Evolutionary conservation across 2,329 filamentous ascomycete genomes (phyloP).

Genomic region (Ascochyta lentis): DNA sequence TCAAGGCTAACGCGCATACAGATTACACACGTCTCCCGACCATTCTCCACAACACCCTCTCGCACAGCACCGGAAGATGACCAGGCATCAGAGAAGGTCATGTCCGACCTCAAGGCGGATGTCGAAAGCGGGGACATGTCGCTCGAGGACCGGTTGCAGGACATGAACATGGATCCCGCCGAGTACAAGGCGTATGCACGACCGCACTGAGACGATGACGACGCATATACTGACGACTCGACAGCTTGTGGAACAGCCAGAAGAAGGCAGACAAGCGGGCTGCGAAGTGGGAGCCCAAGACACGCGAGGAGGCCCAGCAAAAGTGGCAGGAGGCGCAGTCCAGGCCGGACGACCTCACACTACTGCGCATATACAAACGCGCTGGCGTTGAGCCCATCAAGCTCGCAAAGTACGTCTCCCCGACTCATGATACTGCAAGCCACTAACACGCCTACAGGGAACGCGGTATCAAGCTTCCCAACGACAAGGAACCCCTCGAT

Average conservation of each 20-base stretch:
- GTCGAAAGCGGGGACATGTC: constrained; percentile 32
- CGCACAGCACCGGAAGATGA: constrained; percentile 31
- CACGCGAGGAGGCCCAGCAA: constrained; percentile 36
- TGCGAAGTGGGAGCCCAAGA: constrained; percentile 37
- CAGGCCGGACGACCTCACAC: constrained; percentile 38
- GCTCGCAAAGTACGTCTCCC: constrained; percentile 40
- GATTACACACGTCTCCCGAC: constrained; percentile 34
- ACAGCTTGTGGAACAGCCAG: constrained; percentile 37
- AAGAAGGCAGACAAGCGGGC: constrained; percentile 28
- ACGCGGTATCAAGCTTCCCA: constrained; percentile 42
- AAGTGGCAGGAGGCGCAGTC: constrained; percentile 41
- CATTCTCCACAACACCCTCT: constrained; percentile 34
- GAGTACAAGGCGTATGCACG: constrained; percentile 40
- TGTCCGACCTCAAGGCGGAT: constrained; percentile 24
- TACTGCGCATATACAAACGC: constrained; percentile 43
- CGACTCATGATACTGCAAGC: too few species aligned
- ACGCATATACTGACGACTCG: constrained; percentile 19
- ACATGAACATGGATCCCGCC: constrained; percentile 36
- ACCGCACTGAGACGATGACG: not conserved
- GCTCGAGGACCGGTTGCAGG: constrained; percentile 35
- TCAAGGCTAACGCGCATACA: constrained; percentile 29
- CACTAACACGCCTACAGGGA: constrained; percentile 26
- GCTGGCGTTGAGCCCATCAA: constrained; percentile 44
- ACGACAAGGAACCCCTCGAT: constrained; percentile 38
- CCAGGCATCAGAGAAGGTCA: constrained; percentile 16